Base-by-base conservation (phyloP, 352 stramenopile genomes). In the Pythium scleroteichum region DNA sequence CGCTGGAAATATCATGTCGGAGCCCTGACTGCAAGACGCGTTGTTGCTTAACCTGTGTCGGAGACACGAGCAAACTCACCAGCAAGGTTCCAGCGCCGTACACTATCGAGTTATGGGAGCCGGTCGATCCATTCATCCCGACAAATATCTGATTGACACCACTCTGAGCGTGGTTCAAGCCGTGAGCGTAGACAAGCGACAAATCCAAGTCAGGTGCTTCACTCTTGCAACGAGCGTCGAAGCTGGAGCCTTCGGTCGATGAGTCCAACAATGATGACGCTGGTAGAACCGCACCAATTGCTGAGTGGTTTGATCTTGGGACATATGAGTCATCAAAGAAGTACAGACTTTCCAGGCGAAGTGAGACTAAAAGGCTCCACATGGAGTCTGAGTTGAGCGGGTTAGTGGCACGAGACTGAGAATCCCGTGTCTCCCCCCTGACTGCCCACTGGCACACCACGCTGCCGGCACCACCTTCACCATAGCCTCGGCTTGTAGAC, bases 371-470 rank as follows among this genome's bases (percentile, higher is more conserved):
- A 2, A 4, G 32, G 4, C n/a, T 24, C 42, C 52, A 70, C 42
- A 50, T 55, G 10, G 41, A 33, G 19, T 65, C 56, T 14, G 29
- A 17, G 22, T 59, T 45, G 9, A 66, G 14, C 0, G 29, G 14
- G 2, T 6, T 9, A 0, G 45, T 54, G 10, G 19, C 27, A 17
- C 63, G 63, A 27, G 63, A 50, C 14, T 70, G 63, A 9, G 56
- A 39, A 20, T 70, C 63, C 10, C 3, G 22, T 14, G 23, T 8
- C 27, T 70, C 56, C 23, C 51, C 60, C 1, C 22, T 45, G 12
- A 70, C 47, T 0, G 53, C 39, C 82, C 82, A 94, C 46, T 92
- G 85, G 48, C 81, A 92, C 39, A 92, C 76, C 10, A 76, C 76
- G 27, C 74, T 71, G 13, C 62, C 68, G 10, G 5, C 29, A 10